phyloP scores from a whole-genome alignment of 192 early-diverging fungal species.

The Entomortierella parvispora region DNA sequence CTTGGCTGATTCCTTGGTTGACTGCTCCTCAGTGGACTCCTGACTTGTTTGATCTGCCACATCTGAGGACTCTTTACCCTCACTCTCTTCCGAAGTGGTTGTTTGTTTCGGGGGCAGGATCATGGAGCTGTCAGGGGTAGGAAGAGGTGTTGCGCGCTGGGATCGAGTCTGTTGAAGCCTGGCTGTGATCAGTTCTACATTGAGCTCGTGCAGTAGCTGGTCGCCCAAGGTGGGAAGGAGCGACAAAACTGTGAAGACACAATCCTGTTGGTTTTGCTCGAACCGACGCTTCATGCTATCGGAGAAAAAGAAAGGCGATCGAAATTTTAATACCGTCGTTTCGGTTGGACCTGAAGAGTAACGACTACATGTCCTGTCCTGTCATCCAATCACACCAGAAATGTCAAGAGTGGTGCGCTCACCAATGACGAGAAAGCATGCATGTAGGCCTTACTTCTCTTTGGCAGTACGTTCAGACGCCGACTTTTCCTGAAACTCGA shows the following conservation, averaged over 20 bases:
- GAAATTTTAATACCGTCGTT: too few species aligned
- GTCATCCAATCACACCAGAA: too few species aligned
- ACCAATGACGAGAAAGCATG: not conserved
- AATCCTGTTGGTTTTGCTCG: constrained; percentile 95
- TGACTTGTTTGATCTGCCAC: too few species aligned
- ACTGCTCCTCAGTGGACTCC: too few species aligned
- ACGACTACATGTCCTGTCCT: too few species aligned
- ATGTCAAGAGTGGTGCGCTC: too few species aligned
- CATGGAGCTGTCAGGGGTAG: constrained; percentile 47
- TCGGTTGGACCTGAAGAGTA: too few species aligned
- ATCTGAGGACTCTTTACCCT: too few species aligned
- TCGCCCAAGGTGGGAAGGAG: constrained; percentile 85
- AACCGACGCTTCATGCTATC: constrained; percentile 87
- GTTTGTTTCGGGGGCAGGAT: constrained; percentile 34
- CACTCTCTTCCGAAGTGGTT: not conserved
- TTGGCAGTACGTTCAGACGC: constrained; percentile 75
- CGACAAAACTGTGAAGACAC: constrained; percentile 84
- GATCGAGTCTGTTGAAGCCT: constrained; percentile 68
- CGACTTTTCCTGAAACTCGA: constrained; percentile 75
- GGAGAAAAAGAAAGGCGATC: constrained; percentile 10
- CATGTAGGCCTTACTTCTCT: constrained; percentile 72
- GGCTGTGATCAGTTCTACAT: constrained; percentile 80
- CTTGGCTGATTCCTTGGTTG: too few species aligned
- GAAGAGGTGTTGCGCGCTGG: constrained; percentile 30
- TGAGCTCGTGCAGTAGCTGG: constrained; percentile 72